Conservation (phyloP, 768 basidiomycete species). For the Lentinus brumalis region DNA sequence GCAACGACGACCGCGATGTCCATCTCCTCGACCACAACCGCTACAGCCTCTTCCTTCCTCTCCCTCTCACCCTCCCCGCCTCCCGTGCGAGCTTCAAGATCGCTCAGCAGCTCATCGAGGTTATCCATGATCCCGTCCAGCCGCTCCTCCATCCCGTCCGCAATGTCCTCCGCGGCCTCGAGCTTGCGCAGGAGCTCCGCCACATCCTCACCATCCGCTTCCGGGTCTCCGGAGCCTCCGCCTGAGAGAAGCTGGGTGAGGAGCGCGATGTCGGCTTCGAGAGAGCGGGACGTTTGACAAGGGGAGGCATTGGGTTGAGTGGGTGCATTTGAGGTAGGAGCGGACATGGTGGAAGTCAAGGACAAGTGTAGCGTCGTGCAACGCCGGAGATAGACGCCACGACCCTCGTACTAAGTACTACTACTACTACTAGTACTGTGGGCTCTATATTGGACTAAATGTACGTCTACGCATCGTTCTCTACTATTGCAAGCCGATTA, state of each 20-base stretch:
- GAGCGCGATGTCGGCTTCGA: conserved; percentile 41
- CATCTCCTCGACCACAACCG: not conserved
- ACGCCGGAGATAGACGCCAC: too few species aligned
- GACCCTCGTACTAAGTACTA: too few species aligned
- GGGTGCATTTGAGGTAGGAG: not conserved
- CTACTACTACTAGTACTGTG: too few species aligned
- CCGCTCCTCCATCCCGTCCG: conserved; percentile 59
- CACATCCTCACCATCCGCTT: conserved; percentile 45
- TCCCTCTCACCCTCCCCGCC: not conserved
- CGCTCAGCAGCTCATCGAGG: conserved; percentile 54
- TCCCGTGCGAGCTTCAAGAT: conserved; percentile 36
- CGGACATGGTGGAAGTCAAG: not conserved
- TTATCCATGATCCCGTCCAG: conserved; percentile 63
- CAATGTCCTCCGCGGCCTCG: conserved; percentile 59
- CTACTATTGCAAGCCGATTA: not conserved
- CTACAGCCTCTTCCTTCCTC: not conserved
- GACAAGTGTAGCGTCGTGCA: not conserved
- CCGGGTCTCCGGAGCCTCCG: conserved; percentile 10
- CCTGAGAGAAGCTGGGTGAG: conserved; percentile 35
- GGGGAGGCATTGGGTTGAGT: not conserved
- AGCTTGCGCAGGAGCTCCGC: conserved; percentile 56
- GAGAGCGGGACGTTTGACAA: not conserved
- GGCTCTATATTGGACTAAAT: too few species aligned
- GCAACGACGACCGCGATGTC: not conserved
- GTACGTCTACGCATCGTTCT: not conserved